Conservation (phyloP, 768 basidiomycete species). For the Hypholoma sublateritium region DNA sequence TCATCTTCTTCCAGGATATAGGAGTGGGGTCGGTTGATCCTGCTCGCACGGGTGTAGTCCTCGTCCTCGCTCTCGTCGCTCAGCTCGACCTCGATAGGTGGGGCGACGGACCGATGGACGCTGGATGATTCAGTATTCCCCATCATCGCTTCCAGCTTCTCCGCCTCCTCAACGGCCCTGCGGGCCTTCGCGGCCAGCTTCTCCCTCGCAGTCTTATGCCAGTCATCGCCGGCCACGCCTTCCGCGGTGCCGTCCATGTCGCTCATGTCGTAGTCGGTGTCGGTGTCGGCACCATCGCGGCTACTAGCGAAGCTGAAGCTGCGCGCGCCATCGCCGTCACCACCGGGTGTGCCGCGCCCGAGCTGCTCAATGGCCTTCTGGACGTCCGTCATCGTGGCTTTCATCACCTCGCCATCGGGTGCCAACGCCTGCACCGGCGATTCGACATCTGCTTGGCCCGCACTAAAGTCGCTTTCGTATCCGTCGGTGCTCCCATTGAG, state of each 20-base stretch:
- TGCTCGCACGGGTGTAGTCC: slow-evolving; percentile 35
- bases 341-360: slow-evolving; percentile 46
- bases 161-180: slow-evolving; percentile 53
- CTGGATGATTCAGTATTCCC: slow-evolving; percentile 7
- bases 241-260: slow-evolving; percentile 43
- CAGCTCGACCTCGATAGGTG: slow-evolving; percentile 27
- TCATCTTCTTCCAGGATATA: slow-evolving; percentile 76
- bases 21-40: slow-evolving; percentile 47
- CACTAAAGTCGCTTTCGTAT: slow-evolving; percentile 17
- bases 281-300: slow-evolving; percentile 57
- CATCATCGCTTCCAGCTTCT: slow-evolving; percentile 28
- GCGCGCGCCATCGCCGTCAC: slow-evolving; percentile 58
- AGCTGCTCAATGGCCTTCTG: slow-evolving; percentile 90
- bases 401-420: slow-evolving; percentile 66
- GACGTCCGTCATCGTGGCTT: slow-evolving; percentile 86
- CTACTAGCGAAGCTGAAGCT: slow-evolving; percentile 81
- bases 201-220: slow-evolving; percentile 64
- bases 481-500: slow-evolving; percentile 27
- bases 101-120: slow-evolving; percentile 15
- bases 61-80: slow-evolving; percentile 28
- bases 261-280: slow-evolving; percentile 48
- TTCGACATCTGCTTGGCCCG: slow-evolving; percentile 12
- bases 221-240: slow-evolving; percentile 42
- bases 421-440: slow-evolving; percentile 18
- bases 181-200: slow-evolving; percentile 73